These are phyloP conservation scores for Eucalyptus tenuipes DNA, from an alignment of 345 rosid species.

Conservation along the genomic window DNA sequence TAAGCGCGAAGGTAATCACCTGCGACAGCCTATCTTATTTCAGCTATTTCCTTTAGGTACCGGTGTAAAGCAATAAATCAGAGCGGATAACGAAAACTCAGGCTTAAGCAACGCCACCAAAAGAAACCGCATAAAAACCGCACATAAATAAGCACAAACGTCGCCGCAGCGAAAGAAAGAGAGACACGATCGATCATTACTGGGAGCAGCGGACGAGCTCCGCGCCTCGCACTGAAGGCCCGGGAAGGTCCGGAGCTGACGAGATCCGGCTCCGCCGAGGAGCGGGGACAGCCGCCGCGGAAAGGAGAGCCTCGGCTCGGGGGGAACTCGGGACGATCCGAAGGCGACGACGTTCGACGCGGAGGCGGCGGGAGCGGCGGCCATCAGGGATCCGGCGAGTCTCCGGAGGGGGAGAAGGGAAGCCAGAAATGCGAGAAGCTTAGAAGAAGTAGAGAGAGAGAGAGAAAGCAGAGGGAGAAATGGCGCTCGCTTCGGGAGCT, in stretches of 20 bases:
- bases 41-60: background rate
- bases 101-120: background rate
- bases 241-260: constrained; percentile 17
- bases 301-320: constrained; percentile 22
- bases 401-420: constrained; percentile 7
- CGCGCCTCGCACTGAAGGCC: constrained; percentile 29
- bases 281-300: constrained; percentile 37
- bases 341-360: constrained; percentile 34
- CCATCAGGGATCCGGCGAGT: constrained; percentile 24
- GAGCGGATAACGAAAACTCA: background rate
- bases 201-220: constrained; percentile 33
- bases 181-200: constrained; percentile 10
- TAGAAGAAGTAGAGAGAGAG: background rate
- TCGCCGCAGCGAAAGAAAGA: background rate
- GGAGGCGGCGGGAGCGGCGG: constrained; percentile 37
- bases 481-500: background rate
- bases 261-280: constrained; percentile 3
- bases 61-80: background rate
- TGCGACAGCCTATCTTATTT: background rate
- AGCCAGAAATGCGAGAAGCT: constrained; percentile 23
- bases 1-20: background rate
- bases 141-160: background rate
- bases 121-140: background rate
- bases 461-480: background rate
- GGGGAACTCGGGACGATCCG: constrained; percentile 23